These are phyloP conservation scores for Pontederia paniculata DNA, from an alignment of 176 grass and related monocot species.

Conservation along the genomic window DNA sequence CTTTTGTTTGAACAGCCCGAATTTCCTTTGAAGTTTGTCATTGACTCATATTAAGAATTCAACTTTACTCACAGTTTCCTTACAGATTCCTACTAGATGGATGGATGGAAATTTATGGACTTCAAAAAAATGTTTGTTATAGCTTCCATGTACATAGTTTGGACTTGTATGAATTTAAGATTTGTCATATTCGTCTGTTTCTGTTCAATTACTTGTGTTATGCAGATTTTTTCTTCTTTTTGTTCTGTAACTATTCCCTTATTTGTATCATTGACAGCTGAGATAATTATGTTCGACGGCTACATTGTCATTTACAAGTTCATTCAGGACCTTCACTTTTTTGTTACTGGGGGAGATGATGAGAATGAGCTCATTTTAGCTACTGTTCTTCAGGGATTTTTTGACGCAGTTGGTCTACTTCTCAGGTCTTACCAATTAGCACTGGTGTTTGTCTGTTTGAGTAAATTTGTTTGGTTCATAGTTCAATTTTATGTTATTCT, in stretches of 20 bases:
- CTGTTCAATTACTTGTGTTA: no score
- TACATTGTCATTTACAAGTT: slow-evolving; percentile 91
- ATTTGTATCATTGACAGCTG: slow-evolving; percentile 29
- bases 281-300: slow-evolving; percentile 76
- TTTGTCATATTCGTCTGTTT: no score
- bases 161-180: no score
- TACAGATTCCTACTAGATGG: no score
- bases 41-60: no score
- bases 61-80: no score
- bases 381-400: slow-evolving; percentile 67
- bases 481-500: background rate
- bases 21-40: no score
- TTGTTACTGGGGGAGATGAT: slow-evolving; percentile 76
- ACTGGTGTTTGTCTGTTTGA: slow-evolving; percentile 5
- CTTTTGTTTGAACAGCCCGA: no score
- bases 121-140: no score
- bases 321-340: slow-evolving; percentile 83
- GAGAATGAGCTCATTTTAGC: slow-evolving; percentile 83
- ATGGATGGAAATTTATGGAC: no score
- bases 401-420: slow-evolving; percentile 74
- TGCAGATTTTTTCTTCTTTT: background rate
- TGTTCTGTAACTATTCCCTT: slow-evolving; percentile 6
- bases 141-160: no score
- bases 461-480: background rate
- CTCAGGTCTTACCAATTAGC: slow-evolving; percentile 44